A percentile compares a stretch with the other conserved stretches of the same genome.
These are phyloP conservation scores for Xylaria arbuscula DNA, from an alignment of 2,329 filamentous ascomycete genomes.

Conservation along the genomic window DNA sequence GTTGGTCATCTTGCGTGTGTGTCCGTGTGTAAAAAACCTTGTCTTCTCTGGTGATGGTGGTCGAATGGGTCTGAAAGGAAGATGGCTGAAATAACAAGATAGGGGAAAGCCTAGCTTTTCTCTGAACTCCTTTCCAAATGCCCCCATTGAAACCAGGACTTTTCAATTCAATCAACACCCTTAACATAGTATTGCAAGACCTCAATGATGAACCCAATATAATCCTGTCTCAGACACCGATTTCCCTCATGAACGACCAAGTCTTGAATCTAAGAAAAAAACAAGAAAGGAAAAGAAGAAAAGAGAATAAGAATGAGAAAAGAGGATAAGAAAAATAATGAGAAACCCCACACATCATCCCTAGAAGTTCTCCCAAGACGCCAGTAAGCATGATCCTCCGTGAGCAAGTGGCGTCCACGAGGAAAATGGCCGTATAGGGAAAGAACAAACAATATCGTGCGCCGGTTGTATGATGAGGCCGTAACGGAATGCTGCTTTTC, in stretches of 20 bases:
- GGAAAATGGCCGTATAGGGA: constrained; percentile 19
- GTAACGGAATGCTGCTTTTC: constrained; percentile 35
- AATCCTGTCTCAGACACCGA: constrained; percentile 22
- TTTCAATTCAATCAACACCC: constrained; percentile 21
- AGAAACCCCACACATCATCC: background rate
- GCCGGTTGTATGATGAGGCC: constrained; percentile 38
- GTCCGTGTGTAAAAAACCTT: background rate
- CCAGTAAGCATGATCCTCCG: constrained; percentile 17
- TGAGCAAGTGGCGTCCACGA: constrained; percentile 13
- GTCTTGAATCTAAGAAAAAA: constrained; percentile 11
- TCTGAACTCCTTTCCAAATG: constrained; percentile 37
- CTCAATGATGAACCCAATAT: constrained; percentile 13
- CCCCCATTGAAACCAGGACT: constrained; percentile 21
- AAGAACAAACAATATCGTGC: constrained; percentile 35
- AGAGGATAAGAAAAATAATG: constrained; percentile 9
- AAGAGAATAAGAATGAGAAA: constrained; percentile 12
- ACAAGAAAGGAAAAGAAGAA: background rate
- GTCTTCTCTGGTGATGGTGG: constrained; percentile 1
- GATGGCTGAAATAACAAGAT: constrained; percentile 14
- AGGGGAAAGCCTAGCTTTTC: constrained; percentile 28
- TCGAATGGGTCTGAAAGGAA: constrained; percentile 1
- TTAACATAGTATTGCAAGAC: constrained; percentile 20
- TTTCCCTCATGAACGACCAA: constrained; percentile 19
- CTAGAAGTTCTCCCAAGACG: constrained; percentile 11
- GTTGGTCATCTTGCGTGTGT: background rate